A percentile compares a stretch with the other conserved stretches of the same genome.
These are phyloP conservation scores for Dactylella cylindrospora DNA, from an alignment of 2,329 filamentous ascomycete genomes.

Conservation along the genomic window DNA sequence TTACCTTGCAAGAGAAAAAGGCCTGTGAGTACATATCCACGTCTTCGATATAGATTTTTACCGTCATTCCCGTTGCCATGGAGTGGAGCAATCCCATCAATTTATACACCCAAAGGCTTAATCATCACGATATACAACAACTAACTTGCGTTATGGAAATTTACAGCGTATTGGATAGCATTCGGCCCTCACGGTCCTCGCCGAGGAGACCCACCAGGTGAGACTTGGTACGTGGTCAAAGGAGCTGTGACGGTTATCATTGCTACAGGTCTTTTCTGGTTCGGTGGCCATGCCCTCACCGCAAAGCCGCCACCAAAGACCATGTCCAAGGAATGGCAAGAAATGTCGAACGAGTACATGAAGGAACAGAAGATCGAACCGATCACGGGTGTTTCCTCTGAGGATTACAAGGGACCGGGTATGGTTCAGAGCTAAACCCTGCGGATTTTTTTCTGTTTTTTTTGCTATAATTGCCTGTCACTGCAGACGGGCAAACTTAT, in stretches of 20 bases:
- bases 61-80: not conserved
- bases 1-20: conserved; percentile 98
- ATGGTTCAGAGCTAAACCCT: conserved; percentile 64
- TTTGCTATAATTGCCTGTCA: too few relatives aligned
- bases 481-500: too few relatives aligned
- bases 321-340: conserved; percentile 97
- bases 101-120: too few relatives aligned
- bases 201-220: conserved; percentile 76
- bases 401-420: conserved; percentile 75
- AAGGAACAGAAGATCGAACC: conserved; percentile 83
- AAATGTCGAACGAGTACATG: conserved; percentile 89
- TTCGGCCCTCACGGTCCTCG: conserved; percentile 96
- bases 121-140: too few relatives aligned
- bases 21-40: conserved; percentile 71
- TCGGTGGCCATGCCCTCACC: conserved; percentile 65
- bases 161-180: conserved; percentile 96
- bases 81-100: not conserved
- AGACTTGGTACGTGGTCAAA: conserved; percentile 74
- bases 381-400: conserved; percentile 77
- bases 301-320: conserved; percentile 74
- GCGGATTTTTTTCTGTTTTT: not conserved
- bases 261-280: conserved; percentile 71
- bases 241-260: conserved; percentile 70
- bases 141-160: conserved; percentile 2
- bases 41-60: not conserved